phyloP scores from a whole-genome alignment of 1,139 yeast species.

The Pichia sp. region DNA sequence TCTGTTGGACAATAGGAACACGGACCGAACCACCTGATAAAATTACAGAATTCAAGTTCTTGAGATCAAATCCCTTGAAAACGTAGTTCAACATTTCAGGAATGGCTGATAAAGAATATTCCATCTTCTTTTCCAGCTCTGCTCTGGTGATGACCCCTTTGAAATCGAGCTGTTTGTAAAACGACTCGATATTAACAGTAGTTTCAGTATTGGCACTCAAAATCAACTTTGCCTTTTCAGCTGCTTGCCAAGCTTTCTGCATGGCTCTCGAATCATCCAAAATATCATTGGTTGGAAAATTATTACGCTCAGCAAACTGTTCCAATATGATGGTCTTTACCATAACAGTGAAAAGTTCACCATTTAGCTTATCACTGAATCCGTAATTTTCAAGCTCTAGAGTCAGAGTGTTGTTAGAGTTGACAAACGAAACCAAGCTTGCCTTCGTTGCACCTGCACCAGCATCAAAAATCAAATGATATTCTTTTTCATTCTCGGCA shows the following conservation, averaged over 20 bases:
- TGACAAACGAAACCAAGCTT: slow-evolving; percentile 61
- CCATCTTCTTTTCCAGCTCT: slow-evolving; percentile 56
- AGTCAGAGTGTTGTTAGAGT: slow-evolving; percentile 40
- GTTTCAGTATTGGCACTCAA: slow-evolving; percentile 86
- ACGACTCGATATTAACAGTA: slow-evolving; percentile 62
- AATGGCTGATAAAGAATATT: not conserved
- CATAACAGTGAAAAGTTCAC: slow-evolving; percentile 63
- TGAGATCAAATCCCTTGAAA: slow-evolving; percentile 36
- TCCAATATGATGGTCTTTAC: slow-evolving; percentile 57
- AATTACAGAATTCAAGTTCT: slow-evolving; percentile 59
- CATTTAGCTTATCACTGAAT: slow-evolving; percentile 64
- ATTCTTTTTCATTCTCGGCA: slow-evolving; percentile 42
- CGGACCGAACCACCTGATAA: slow-evolving; percentile 91
- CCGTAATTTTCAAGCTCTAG: slow-evolving; percentile 73
- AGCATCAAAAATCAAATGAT: slow-evolving; percentile 77
- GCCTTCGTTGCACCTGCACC: slow-evolving; percentile 94
- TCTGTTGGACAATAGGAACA: slow-evolving; percentile 77
- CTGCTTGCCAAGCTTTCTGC: slow-evolving; percentile 70
- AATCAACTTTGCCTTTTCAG: slow-evolving; percentile 82
- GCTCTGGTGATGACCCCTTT: slow-evolving; percentile 60
- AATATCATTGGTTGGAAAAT: not conserved
- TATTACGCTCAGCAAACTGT: slow-evolving; percentile 44
- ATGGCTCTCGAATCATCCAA: slow-evolving; percentile 53
- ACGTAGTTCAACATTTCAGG: slow-evolving; percentile 55
- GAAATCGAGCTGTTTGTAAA: slow-evolving; percentile 70